Percentiles rank a stretch among this genome's conserved stretches.
Conservation (phyloP, 306 rosid genomes). For the Medicago lupulina region DNA sequence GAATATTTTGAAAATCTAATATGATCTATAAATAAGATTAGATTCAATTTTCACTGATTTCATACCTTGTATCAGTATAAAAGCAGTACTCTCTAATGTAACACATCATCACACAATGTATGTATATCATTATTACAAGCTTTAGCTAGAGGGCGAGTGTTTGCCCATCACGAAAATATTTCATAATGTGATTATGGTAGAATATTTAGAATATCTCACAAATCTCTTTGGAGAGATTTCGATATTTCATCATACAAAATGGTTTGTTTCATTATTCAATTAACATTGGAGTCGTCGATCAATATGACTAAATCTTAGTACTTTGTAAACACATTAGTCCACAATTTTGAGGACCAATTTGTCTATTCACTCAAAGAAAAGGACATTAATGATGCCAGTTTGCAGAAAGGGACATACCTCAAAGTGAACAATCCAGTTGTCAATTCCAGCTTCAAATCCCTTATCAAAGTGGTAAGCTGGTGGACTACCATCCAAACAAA, state of each 20-base stretch:
- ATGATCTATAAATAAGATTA: not conserved
- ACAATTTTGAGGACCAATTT: not conserved
- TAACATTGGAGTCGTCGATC: too few relatives aligned
- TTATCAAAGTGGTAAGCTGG: constrained; percentile 87
- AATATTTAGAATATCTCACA: too few relatives aligned
- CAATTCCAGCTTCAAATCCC: constrained; percentile 78
- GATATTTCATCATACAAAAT: too few relatives aligned
- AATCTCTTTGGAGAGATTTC: too few relatives aligned
- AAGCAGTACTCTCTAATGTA: too few relatives aligned
- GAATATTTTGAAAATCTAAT: not conserved
- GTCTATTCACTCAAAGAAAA: not conserved
- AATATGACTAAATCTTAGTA: too few relatives aligned
- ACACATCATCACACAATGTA: too few relatives aligned
- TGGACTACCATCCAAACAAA: constrained; percentile 95
- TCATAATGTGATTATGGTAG: too few relatives aligned
- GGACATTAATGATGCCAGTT: not conserved
- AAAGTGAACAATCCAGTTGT: constrained; percentile 84
- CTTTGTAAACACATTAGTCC: not conserved
- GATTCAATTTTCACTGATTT: not conserved
- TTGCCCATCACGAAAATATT: too few relatives aligned
- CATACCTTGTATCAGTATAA: not conserved
- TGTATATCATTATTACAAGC: too few relatives aligned
- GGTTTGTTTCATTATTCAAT: too few relatives aligned
- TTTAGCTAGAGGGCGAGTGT: too few relatives aligned
- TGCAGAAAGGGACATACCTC: constrained; percentile 67